phyloP scores from a whole-genome alignment of 768 basidiomycete species.

The Russula ochroleuca region DNA sequence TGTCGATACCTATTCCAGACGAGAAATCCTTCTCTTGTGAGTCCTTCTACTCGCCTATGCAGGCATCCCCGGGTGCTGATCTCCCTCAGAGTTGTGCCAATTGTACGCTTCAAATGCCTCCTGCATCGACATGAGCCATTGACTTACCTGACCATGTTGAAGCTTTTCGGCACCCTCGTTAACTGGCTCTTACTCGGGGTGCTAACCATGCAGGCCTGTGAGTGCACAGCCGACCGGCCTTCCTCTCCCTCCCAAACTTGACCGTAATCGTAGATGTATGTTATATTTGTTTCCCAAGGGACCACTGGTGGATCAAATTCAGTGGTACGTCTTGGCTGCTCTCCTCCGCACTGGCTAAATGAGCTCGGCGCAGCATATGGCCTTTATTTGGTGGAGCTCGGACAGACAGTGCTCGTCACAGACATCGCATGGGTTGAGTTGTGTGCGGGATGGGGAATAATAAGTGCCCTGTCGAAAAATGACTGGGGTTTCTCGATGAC shows the following conservation, averaged over 20 bases:
- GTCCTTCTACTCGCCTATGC: background rate
- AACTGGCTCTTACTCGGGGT: constrained; percentile 10
- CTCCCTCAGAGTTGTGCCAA: background rate
- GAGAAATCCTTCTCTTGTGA: background rate
- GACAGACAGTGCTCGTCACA: background rate
- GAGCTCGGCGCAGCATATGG: constrained; percentile 6
- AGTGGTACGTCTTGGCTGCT: background rate
- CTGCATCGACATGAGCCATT: background rate
- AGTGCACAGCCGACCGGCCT: background rate
- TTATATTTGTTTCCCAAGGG: background rate
- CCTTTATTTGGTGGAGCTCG: constrained; percentile 12
- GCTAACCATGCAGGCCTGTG: constrained; percentile 13
- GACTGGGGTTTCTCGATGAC: constrained; percentile 1
- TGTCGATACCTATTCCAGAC: background rate
- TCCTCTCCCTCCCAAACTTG: background rate
- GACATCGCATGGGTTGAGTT: background rate
- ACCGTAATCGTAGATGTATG: constrained; percentile 5
- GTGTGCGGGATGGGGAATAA: constrained; percentile 12
- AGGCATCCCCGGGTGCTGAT: background rate
- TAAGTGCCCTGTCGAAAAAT: background rate
- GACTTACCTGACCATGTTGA: background rate
- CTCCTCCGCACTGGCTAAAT: no score
- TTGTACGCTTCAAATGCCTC: background rate
- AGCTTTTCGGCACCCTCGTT: constrained; percentile 9
- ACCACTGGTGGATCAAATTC: background rate